Percentiles rank a stretch among this genome's conserved stretches.
Conservation (phyloP, 192 early-diverging fungal species). For the Coemansia sp. region DNA sequence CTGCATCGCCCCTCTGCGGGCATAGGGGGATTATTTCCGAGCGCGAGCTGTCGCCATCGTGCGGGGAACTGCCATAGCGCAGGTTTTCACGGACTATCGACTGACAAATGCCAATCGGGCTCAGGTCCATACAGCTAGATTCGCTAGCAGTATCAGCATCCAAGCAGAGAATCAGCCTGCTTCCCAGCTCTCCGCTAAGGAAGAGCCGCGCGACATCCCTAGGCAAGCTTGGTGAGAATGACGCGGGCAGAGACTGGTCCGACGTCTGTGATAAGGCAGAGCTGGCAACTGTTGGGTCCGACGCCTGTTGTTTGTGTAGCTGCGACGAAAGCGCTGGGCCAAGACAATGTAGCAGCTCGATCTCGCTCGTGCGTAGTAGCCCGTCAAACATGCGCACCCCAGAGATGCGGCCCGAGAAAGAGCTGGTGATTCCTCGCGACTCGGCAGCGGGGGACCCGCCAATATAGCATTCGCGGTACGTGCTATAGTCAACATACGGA, state of each 20-base stretch:
- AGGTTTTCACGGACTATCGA: slow-evolving; percentile 25
- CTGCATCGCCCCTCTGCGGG: not conserved
- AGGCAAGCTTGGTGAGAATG: not conserved
- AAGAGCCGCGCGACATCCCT: slow-evolving; percentile 13
- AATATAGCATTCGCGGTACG: slow-evolving; percentile 18
- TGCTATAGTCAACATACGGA: slow-evolving; percentile 22
- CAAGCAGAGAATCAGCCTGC: slow-evolving; percentile 15
- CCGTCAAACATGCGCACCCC: slow-evolving; percentile 39
- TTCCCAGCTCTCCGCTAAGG: slow-evolving; percentile 4
- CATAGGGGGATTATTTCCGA: slow-evolving; percentile 4
- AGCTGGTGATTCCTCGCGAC: not conserved
- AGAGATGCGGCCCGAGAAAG: slow-evolving; percentile 18
- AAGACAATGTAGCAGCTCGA: slow-evolving; percentile 26
- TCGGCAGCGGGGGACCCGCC: slow-evolving; percentile 8
- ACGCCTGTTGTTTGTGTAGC: slow-evolving; percentile 14
- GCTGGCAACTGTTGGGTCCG: slow-evolving; percentile 1
- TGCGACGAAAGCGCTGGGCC: slow-evolving; percentile 17
- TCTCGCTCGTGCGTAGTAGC: slow-evolving; percentile 7
- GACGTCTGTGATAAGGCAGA: slow-evolving; percentile 8
- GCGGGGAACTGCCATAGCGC: not conserved
- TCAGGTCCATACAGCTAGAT: slow-evolving; percentile 12
- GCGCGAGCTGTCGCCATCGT: too few relatives aligned
- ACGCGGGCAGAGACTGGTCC: not conserved
- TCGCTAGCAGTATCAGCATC: slow-evolving; percentile 4
- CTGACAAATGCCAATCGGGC: slow-evolving; percentile 38